These are phyloP conservation scores for Zygosaccharomyces kombuchaensis DNA, from an alignment of 805 yeast species.

Conservation along the genomic window DNA sequence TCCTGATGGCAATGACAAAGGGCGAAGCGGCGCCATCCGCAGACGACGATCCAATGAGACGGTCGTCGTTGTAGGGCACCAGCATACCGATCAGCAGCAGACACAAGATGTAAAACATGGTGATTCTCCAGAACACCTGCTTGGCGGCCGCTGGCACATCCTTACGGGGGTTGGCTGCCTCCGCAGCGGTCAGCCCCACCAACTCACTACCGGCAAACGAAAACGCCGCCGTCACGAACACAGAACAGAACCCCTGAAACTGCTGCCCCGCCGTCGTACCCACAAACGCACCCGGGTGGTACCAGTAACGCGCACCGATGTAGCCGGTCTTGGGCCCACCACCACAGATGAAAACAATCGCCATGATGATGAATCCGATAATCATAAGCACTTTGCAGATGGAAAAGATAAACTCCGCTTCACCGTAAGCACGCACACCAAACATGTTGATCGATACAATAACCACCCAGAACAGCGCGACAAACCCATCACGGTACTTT, in stretches of 20 bases:
- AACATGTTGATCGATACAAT: slow-evolving; percentile 47
- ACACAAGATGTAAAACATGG: slow-evolving; percentile 44
- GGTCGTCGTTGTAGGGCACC: slow-evolving; percentile 43
- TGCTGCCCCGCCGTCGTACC: slow-evolving; percentile 35
- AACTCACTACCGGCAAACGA: slow-evolving; percentile 53
- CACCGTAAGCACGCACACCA: slow-evolving; percentile 54
- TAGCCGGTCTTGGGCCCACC: slow-evolving; percentile 42
- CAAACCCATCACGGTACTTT: slow-evolving; percentile 46
- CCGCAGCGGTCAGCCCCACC: slow-evolving; percentile 50
- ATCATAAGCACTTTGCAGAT: slow-evolving; percentile 48
- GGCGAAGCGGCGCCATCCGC: slow-evolving; percentile 72
- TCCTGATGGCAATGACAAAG: slow-evolving; percentile 66
- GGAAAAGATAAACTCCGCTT: slow-evolving; percentile 49
- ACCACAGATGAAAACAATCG: slow-evolving; percentile 46
- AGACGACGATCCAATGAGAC: slow-evolving; percentile 45
- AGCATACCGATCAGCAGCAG: slow-evolving; percentile 43
- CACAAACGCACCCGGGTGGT: slow-evolving; percentile 60
- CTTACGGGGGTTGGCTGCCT: slow-evolving; percentile 44
- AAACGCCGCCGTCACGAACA: slow-evolving; percentile 52
- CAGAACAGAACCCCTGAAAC: slow-evolving; percentile 51
- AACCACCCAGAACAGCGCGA: slow-evolving; percentile 46
- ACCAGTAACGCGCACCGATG: slow-evolving; percentile 45
- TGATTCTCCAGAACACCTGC: slow-evolving; percentile 54
- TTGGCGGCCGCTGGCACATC: slow-evolving; percentile 49
- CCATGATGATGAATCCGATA: slow-evolving; percentile 50